Percentiles rank a stretch among this genome's conserved stretches.
These are phyloP conservation scores for Phytophthora agathidicida DNA, from an alignment of 352 stramenopile species.

Conservation along the genomic window DNA sequence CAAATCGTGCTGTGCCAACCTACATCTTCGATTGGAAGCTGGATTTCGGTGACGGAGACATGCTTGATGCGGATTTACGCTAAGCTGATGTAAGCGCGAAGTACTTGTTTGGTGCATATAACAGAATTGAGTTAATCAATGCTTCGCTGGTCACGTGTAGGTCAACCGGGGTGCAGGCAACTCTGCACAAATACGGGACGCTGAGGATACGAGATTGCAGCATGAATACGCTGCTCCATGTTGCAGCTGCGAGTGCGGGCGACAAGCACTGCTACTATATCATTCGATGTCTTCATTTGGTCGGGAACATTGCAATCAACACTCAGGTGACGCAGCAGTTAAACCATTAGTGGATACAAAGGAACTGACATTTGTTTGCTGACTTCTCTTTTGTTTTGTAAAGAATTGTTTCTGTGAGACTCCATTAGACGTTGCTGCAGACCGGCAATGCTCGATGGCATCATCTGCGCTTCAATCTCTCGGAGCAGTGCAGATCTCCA, in stretches of 20 bases:
- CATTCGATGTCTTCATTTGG: conserved; percentile 44
- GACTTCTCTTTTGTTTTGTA: background rate
- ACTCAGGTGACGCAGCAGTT: conserved; percentile 33
- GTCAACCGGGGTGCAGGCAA: conserved; percentile 38
- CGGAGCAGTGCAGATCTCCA: conserved; percentile 37
- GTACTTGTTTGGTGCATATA: background rate
- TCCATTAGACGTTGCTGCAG: conserved; percentile 41
- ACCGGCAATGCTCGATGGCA: conserved; percentile 33
- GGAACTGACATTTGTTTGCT: background rate
- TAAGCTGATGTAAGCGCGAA: conserved; percentile 47
- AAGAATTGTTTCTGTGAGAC: conserved; percentile 57
- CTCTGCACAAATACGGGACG: conserved; percentile 48
- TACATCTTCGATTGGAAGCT: conserved; percentile 41
- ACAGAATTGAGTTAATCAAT: background rate
- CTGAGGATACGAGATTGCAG: conserved; percentile 57
- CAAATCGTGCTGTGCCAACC: conserved; percentile 44
- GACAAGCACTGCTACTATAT: conserved; percentile 56
- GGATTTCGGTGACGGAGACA: conserved; percentile 46
- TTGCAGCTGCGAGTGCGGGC: conserved; percentile 44
- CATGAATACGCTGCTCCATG: conserved; percentile 65
- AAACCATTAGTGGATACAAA: background rate
- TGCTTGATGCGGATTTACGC: conserved; percentile 55
- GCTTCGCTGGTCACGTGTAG: conserved; percentile 15
- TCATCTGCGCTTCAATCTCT: conserved; percentile 40
- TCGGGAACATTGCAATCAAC: conserved; percentile 48